Evolutionary conservation across 148 eudicot species (phyloP), one percentile per base, ranked within the genome.

Genomic region (Heliamphora exappendiculata): DNA sequence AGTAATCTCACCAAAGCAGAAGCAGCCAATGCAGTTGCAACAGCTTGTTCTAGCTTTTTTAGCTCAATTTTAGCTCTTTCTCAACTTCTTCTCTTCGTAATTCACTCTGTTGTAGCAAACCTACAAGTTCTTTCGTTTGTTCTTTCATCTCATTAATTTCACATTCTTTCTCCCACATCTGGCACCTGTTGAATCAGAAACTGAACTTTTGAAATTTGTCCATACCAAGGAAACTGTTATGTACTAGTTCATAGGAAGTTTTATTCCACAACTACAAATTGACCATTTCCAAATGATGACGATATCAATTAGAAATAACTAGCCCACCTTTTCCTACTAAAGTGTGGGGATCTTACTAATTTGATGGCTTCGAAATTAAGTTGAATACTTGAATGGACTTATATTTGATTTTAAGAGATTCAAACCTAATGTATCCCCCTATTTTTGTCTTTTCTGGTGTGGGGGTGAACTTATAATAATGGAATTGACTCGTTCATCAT

Each of bases 101-200:
- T 89, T 95, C 99, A 80, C 98, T 95, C 83, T 95, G 99, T 76
- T 93, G 79, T 75, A 95, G 74, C 64, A 95, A 79, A 71, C 90
- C 86, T 73, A 95, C 93, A 42, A 95, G 93, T 83, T 95, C 99
- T 83, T 93, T 93, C 71, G 91, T 84, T 65, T 93, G 97, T 82
- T 95, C 99, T 75, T 91, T 89, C 94, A 93, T 91, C 83, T 95
- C 99, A 76, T 88, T 95, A 78, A 85, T 81, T 70, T 95, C 99
- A 36, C 89, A 73, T 49, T 90, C 96, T 79, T 82, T 88, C 78
- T 95, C 99, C 87, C 89, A 95, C 59, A 86, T 41, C 39, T 95
- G 88, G 70, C 99, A 95, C 83, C 99, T 95, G 87, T 76, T 57
- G 69, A 53, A 67, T 51, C 49, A 64, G 24, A 59, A 24, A n/a